phyloP scores from a whole-genome alignment of 164 flowering plant species.

The Chloranthus sessilifolius region DNA sequence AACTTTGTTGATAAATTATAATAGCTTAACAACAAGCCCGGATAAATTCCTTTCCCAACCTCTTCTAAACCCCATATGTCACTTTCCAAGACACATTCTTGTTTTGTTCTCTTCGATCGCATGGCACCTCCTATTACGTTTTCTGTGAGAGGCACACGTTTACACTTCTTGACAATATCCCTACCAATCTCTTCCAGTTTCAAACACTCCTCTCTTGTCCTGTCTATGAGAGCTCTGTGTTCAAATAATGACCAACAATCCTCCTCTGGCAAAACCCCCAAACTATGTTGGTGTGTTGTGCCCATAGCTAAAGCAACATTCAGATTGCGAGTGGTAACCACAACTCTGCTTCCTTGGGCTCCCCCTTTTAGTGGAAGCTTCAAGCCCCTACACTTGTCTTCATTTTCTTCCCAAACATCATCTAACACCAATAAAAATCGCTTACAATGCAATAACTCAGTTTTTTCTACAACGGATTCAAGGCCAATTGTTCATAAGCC shows the following conservation, averaged over 20 bases:
- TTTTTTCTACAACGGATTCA: background rate
- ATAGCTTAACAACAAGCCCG: conserved; percentile 1
- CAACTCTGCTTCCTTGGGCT: conserved; percentile 4
- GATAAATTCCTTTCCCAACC: background rate
- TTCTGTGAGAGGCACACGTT: conserved; percentile 1
- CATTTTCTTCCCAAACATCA: conserved; percentile 9
- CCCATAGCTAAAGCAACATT: background rate
- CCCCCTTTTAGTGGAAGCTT: background rate
- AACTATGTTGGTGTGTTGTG: background rate
- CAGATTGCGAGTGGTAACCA: conserved; percentile 7
- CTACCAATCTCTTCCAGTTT: background rate
- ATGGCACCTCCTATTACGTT: background rate
- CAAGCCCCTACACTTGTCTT: background rate
- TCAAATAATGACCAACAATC: background rate
- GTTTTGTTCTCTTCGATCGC: background rate
- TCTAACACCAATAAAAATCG: background rate
- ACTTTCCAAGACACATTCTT: background rate
- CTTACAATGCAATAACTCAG: background rate
- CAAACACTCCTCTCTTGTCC: background rate
- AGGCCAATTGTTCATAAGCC: background rate
- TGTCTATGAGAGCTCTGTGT: background rate
- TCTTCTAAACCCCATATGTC: background rate
- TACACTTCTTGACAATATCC: conserved; percentile 3
- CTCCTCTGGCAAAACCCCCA: background rate
- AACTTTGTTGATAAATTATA: background rate